These are phyloP conservation scores for Ophiostoma angusticollis DNA, from an alignment of 2,329 filamentous ascomycete species.

Conservation along the genomic window DNA sequence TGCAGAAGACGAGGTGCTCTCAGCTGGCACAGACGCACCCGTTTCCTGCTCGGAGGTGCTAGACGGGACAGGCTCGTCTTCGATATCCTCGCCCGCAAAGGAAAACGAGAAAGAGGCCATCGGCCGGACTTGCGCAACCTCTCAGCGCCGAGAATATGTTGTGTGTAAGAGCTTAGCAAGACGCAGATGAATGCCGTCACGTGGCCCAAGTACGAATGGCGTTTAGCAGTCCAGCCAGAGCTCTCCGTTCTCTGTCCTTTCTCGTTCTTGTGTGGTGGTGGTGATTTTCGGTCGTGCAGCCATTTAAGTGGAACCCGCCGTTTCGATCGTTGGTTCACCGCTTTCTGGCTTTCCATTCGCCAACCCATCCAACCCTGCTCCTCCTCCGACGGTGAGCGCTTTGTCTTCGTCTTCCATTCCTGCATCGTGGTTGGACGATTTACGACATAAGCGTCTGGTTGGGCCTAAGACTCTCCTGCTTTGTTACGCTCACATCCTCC, in stretches of 20 bases:
- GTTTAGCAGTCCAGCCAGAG: not conserved
- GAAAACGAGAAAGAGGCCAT: slow-evolving; percentile 33
- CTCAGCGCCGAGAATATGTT: not conserved
- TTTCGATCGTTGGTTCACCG: not conserved
- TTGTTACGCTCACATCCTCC: not conserved
- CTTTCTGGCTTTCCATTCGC: slow-evolving; percentile 1
- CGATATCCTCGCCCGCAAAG: slow-evolving; percentile 54
- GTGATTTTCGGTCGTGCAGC: not conserved
- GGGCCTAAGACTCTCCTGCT: too few relatives aligned
- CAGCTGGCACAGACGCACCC: too few relatives aligned
- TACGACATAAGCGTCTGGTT: slow-evolving; percentile 25
- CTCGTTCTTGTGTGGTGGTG: not conserved
- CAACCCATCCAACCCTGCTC: not conserved
- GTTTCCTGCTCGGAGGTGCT: slow-evolving; percentile 11
- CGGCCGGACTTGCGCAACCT: too few relatives aligned
- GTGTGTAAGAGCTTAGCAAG: slow-evolving; percentile 5
- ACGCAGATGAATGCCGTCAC: not conserved
- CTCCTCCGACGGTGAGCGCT: not conserved
- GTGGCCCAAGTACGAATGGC: not conserved
- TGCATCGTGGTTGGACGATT: slow-evolving; percentile 28
- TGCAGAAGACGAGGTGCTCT: too few relatives aligned
- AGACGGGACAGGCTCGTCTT: slow-evolving; percentile 22
- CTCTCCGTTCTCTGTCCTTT: not conserved
- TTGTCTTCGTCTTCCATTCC: not conserved
- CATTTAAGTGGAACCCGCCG: slow-evolving; percentile 6